These are phyloP conservation scores for Nicotiana tomentosiformis DNA, from an alignment of 257 asterid species.

Conservation along the genomic window DNA sequence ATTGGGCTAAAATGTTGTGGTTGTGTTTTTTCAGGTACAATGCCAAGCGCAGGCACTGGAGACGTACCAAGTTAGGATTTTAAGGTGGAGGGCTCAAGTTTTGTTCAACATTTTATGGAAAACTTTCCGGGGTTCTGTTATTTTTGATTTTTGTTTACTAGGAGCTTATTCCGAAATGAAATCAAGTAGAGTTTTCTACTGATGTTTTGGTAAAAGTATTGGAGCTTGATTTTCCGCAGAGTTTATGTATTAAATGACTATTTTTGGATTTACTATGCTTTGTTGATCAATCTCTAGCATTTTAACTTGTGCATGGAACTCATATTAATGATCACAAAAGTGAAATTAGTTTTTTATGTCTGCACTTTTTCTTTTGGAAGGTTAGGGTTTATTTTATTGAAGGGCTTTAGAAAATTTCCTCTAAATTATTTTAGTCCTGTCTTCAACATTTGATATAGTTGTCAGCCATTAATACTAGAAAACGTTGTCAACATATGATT, in stretches of 20 bases:
- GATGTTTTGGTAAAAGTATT: background rate
- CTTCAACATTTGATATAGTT: background rate
- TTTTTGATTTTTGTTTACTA: background rate
- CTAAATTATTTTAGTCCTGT: background rate
- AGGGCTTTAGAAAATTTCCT: background rate
- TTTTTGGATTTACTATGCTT: background rate
- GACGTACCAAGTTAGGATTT: constrained; percentile 31
- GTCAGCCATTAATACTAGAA: background rate
- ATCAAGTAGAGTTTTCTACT: background rate
- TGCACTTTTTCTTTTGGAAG: background rate
- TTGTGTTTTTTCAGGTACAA: constrained; percentile 21
- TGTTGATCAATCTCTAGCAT: background rate
- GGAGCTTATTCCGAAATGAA: background rate
- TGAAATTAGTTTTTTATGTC: background rate
- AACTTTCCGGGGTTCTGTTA: background rate
- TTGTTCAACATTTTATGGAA: background rate
- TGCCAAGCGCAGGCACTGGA: constrained; percentile 38
- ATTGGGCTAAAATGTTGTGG: background rate
- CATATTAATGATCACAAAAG: background rate
- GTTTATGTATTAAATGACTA: background rate
- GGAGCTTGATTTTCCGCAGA: background rate
- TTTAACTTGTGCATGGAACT: background rate
- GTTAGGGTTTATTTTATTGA: background rate
- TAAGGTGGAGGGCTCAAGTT: constrained; percentile 8
- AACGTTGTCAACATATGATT: too few species aligned